phyloP scores from a whole-genome alignment of 306 rosid species.

The apple (Malus domestica) region DNA sequence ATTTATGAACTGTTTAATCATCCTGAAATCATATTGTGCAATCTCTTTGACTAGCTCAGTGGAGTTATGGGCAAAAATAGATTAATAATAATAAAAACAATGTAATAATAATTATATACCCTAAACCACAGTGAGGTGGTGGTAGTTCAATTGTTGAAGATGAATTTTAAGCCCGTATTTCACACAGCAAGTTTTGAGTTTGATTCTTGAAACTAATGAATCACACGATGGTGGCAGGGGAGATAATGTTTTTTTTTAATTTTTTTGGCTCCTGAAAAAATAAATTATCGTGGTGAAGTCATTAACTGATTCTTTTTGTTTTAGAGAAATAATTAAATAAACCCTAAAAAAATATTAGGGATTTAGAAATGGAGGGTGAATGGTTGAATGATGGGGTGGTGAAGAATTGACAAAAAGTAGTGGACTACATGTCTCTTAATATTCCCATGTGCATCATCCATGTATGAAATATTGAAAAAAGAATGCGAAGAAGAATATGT shows the following conservation, averaged over 20 bases:
- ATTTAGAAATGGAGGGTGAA: not conserved
- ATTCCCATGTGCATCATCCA: not conserved
- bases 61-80: not conserved
- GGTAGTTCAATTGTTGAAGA: too few species aligned
- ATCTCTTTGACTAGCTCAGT: not conserved
- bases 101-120: not conserved
- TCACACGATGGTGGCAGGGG: too few species aligned
- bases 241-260: too few species aligned
- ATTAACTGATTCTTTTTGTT: too few species aligned
- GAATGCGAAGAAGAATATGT: not conserved
- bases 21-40: not conserved
- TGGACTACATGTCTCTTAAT: conserved; percentile 26
- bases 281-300: too few species aligned
- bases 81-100: not conserved
- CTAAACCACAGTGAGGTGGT: too few species aligned
- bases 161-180: too few species aligned
- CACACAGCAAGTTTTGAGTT: too few species aligned
- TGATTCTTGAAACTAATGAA: too few species aligned
- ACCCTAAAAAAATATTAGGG: not conserved
- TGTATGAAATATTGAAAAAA: not conserved
- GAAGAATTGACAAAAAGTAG: conserved; percentile 13
- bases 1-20: not conserved
- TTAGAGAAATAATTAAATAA: not conserved
- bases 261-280: too few species aligned
- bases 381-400: not conserved